Conservation (phyloP, 495 filamentous ascomycete genomes). For the Neurospora sp. region DNA sequence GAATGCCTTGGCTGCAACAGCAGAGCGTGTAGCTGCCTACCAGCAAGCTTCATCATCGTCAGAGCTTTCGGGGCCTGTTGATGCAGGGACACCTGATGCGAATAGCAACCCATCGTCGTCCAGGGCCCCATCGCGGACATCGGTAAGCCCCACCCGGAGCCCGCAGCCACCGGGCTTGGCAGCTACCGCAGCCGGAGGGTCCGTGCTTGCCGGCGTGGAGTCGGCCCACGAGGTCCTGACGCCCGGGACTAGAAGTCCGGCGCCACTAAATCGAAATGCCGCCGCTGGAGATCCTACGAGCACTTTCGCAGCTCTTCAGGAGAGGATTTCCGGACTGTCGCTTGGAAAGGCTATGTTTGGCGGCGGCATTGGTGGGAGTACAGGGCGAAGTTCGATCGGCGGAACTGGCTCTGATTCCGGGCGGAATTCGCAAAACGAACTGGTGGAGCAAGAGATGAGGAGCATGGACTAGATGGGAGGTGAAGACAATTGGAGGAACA, state of each 20-base stretch:
- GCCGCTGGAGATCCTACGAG: constrained; percentile 30
- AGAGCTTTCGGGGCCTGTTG: constrained; percentile 7
- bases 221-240: constrained; percentile 29
- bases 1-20: constrained; percentile 29
- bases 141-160: constrained; percentile 15
- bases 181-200: constrained; percentile 17
- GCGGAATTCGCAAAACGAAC: constrained; percentile 1
- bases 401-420: neutral
- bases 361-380: constrained; percentile 2
- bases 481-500: neutral
- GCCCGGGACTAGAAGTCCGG: constrained; percentile 19
- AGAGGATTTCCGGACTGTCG: constrained; percentile 37
- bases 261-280: constrained; percentile 28
- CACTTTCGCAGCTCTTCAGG: constrained; percentile 32
- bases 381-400: constrained; percentile 4
- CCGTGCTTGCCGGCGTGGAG: constrained; percentile 33
- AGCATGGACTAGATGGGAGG: constrained; percentile 15
- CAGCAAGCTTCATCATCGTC: constrained; percentile 8
- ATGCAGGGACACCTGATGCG: neutral
- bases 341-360: constrained; percentile 26
- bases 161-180: constrained; percentile 26
- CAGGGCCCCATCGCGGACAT: constrained; percentile 6
- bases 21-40: constrained; percentile 21
- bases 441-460: constrained; percentile 22
- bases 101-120: constrained; percentile 13